Base-by-base conservation (phyloP, 1,139 yeast species). In the Taphrina populina region DNA sequence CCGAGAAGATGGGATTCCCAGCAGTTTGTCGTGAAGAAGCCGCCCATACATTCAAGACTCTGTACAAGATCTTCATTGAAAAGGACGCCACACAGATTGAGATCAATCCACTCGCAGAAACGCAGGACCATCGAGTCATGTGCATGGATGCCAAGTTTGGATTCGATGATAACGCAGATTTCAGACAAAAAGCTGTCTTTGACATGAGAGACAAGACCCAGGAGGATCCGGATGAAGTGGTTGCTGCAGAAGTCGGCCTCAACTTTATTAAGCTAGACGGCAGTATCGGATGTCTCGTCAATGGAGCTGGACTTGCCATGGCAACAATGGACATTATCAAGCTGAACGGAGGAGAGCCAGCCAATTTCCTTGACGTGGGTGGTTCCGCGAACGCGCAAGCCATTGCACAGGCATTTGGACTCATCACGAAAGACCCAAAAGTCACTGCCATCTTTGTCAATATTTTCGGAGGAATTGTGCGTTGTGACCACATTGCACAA, bases 241-340 rank as follows among this genome's bases (percentile, higher is more conserved):
- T 82, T 72, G 98, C 98, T 63, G 78, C 94, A 67, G 76, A 86
- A 72, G 84, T 83, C 70, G 95, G 90, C 66, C 81, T 92, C 70
- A 92, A 92, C 78, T 94, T 92, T 73, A 94, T 92, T 77, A 92
- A 94, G 78, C 83, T 92, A 70, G 95, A 92, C 70, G 99, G 98
- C 73, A 87, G 88, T 79, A 90, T 92, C 69, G 99, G 98, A 68
- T 92, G 96, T 78, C 56, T 53, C 33, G 99, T 92, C 71, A 92
- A 92, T 73, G 99, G 99, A 77, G 99, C 99, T 59, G 99, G 99
- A 74, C 82, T 92, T 70, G 99, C 99, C 68, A 92, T 92, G 99
- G 98, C 99, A 67, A 92, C 99, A 64, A 90, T 92, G 97, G 99
- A 92, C 74, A 95, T 94, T 72, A 88, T 92, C 78, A 90, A 94